Conservation (phyloP, 2,329 filamentous ascomycete genomes). For the Scedosporium apiospermum region DNA sequence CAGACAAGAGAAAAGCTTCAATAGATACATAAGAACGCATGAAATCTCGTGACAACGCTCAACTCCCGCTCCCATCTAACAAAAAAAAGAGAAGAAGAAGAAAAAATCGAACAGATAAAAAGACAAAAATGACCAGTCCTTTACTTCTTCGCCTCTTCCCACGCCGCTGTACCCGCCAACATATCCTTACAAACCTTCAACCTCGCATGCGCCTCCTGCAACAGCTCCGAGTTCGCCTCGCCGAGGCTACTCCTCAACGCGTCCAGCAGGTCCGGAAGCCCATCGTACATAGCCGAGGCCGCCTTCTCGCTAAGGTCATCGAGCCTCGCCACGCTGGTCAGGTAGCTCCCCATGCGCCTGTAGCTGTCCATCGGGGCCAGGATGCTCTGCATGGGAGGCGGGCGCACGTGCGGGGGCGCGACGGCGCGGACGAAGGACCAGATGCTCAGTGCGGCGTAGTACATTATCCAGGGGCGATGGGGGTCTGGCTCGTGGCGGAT, state of each 20-base stretch:
- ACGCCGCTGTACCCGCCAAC: background rate
- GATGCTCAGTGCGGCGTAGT: conserved; percentile 75
- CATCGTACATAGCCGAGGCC: conserved; percentile 52
- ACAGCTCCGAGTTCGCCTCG: conserved; percentile 51
- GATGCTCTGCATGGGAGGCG: background rate
- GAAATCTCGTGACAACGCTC: background rate
- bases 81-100: background rate
- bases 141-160: background rate
- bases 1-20: background rate
- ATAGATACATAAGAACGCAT: background rate
- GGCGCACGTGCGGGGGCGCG: conserved; percentile 24
- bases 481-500: conserved; percentile 71
- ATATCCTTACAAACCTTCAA: conserved; percentile 49
- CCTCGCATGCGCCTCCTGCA: conserved; percentile 66
- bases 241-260: conserved; percentile 30
- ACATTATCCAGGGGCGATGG: conserved; percentile 84
- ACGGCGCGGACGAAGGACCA: conserved; percentile 82
- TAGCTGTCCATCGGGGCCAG: conserved; percentile 12
- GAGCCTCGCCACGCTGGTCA: conserved; percentile 58
- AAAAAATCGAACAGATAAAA: background rate
- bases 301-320: conserved; percentile 62
- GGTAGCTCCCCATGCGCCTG: conserved; percentile 29
- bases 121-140: background rate
- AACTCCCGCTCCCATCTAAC: background rate
- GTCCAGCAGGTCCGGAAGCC: conserved; percentile 35